A percentile compares a stretch with the other conserved stretches of the same genome.
Conservation (phyloP, 768 basidiomycete species). For the Favolaschia claudopus region DNA sequence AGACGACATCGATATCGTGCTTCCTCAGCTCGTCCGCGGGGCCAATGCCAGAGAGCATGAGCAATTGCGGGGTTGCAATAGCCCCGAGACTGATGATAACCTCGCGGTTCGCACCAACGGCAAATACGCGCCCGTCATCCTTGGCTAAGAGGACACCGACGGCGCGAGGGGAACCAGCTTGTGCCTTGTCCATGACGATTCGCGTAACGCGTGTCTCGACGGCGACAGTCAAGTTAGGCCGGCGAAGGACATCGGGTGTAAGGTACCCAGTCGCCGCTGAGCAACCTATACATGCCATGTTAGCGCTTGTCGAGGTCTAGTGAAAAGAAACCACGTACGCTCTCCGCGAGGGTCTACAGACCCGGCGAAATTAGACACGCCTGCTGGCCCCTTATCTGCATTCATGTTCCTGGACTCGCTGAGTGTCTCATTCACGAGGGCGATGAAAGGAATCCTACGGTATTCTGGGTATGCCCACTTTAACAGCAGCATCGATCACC, state of each 20-base stretch:
- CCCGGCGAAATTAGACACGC: conserved; percentile 25
- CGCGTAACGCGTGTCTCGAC: conserved; percentile 8
- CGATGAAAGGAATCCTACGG: not conserved
- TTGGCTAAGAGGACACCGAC: conserved; percentile 11
- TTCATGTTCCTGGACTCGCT: conserved; percentile 50
- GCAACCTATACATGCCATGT: conserved; percentile 1
- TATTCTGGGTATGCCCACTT: conserved; percentile 46
- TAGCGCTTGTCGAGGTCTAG: conserved; percentile 25
- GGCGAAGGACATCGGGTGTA: conserved; percentile 25
- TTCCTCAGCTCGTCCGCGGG: conserved; percentile 22
- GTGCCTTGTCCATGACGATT: conserved; percentile 5
- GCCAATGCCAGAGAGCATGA: conserved; percentile 38
- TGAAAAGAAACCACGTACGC: conserved; percentile 6
- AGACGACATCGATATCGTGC: conserved; percentile 23
- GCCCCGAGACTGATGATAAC: conserved; percentile 48
- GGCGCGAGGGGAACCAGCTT: conserved; percentile 2
- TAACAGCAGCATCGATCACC: conserved; percentile 49
- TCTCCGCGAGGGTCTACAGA: conserved; percentile 25
- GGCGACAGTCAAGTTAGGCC: conserved; percentile 33
- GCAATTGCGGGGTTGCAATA: conserved; percentile 32
- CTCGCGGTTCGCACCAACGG: conserved; percentile 53
- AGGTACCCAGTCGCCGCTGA: conserved; percentile 34
- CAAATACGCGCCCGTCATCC: conserved; percentile 32
- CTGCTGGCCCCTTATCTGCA: conserved; percentile 15
- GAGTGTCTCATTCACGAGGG: not conserved